Evolutionary conservation across 2,329 filamentous ascomycete genomes (phyloP), one percentile per base, ranked within the genome.

Genomic region (Simplicillium aogashimaense): DNA sequence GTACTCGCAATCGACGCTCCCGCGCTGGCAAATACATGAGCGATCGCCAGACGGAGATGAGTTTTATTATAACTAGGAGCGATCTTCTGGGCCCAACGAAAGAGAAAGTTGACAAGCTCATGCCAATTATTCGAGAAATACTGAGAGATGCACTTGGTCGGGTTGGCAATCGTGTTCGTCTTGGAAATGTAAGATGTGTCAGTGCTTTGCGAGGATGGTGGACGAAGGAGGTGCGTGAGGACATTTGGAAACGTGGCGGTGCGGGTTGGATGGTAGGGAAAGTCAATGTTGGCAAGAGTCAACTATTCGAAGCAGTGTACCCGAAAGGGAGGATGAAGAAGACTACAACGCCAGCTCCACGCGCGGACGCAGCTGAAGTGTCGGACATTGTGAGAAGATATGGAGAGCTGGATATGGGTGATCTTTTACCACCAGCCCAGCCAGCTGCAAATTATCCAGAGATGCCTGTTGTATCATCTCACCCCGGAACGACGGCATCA

Each of bases 231-330:
- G 65, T 98, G 41, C 95, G 86, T 58, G 81, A 95, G 50, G 82
- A 89, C 36, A 88, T 98, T 36, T 89, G 80, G 73, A 65, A 79
- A 34, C 76, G 86, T 37, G 88, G 87, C 4, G 90, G 90, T 4
- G 92, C 81, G 13, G 82, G 85, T 13, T 98, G 92, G 90, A 81
- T 98, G 70, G 84, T 98, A 3, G 92, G 92, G n/a, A 97, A 95
- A 60, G 87, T 88, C 46, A 98, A 98, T 55, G 94, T 97, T 3
- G 94, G 92, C 17, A 98, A 98, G 63, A 97, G 90, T 51, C 83
- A 83, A 54, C 73, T 98, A 2, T 94, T 97, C 45, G 81, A 92
- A 50, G 76, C 80, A 4, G 78, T 95, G 7, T 95, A 89, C 53
- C 90, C 94, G 4, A 90, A 84, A 68, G 80, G 78, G 18, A 41